Conservation (phyloP, 768 basidiomycete genomes). For the Auriscalpium orientale region DNA sequence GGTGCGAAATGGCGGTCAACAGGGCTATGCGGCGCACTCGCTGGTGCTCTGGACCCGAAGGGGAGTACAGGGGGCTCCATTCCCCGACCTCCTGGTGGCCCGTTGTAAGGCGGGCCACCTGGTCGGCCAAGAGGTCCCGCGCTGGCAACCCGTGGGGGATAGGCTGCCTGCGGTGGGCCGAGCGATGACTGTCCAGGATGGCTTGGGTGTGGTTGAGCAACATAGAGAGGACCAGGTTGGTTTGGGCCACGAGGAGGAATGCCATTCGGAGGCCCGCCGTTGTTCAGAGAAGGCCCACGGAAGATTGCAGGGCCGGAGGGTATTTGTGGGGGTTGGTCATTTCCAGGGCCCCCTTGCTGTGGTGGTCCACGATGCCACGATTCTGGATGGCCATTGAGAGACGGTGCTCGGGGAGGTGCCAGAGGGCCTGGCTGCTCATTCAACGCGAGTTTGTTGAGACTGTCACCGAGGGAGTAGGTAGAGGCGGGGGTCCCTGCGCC, state of each 20-base stretch:
- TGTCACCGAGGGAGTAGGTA: slow-evolving; percentile 9
- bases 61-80: neutral
- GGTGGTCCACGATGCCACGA: no score
- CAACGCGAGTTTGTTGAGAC: slow-evolving; percentile 14
- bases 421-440: neutral
- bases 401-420: no score
- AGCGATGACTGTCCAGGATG: neutral
- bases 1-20: slow-evolving; percentile 1
- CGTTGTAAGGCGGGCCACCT: neutral
- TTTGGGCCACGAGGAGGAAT: neutral
- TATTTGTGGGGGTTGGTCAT: neutral
- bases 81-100: neutral
- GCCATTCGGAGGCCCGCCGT: neutral
- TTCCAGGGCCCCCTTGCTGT: neutral
- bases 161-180: neutral
- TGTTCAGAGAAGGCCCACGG: neutral
- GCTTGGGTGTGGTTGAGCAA: neutral
- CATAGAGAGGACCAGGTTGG: neutral
- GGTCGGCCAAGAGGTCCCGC: neutral
- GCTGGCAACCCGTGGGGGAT: neutral
- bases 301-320: neutral
- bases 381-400: no score
- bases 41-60: neutral
- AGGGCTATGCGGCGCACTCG: neutral
- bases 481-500: slow-evolving; percentile 1